Base-by-base conservation (phyloP, 306 rosid species). In the Fragaria nilgerrensis region DNA sequence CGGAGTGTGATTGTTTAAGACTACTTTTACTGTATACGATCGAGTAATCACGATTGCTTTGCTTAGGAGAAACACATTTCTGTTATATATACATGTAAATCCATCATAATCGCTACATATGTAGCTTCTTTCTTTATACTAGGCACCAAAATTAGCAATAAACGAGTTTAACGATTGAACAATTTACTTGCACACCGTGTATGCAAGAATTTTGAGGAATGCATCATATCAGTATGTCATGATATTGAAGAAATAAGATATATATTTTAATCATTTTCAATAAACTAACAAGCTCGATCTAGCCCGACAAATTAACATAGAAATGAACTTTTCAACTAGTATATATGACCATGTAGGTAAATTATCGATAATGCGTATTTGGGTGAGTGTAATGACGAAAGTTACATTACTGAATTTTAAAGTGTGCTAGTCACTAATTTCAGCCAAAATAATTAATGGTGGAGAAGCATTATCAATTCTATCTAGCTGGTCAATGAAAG, bases 21-120 rank as follows among this genome's bases (percentile, higher is more conserved):
- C 14, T 10, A 10, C 3, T 14, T 27, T 25, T 12, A 14, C 48
- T 27, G 34, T 43, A 36, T 27, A 43, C 1, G 6, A 49, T 43
- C 6, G 56, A 20, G 34, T 39, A 73, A 43, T 90, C 73, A 85
- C 78, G 70, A 83, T 86, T 86, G 81, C 91, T 86, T 89, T 78
- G 66, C 89, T 87, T 86, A 49, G 76, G 76, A 75, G 69, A 76
- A 68, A 86, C 79, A n/a, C 76, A 87, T 80, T 80, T 61, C 70
- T 72, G 65, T 69, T 13, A 32, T 14, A 19, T 25, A 59, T 4
- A 34, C 22, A 25, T 59, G 70, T 80, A 48, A 75, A 78, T 75
- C 74, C 77, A 65, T 50, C 67, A 5, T 16, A 7, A 45, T 16
- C 1, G 6, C 45, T 37, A 32, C 36, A 32, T 32, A 34, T 36